Base-by-base conservation (phyloP, 1,284 basidiomycete species). In the Xerocomus nothofagi region DNA sequence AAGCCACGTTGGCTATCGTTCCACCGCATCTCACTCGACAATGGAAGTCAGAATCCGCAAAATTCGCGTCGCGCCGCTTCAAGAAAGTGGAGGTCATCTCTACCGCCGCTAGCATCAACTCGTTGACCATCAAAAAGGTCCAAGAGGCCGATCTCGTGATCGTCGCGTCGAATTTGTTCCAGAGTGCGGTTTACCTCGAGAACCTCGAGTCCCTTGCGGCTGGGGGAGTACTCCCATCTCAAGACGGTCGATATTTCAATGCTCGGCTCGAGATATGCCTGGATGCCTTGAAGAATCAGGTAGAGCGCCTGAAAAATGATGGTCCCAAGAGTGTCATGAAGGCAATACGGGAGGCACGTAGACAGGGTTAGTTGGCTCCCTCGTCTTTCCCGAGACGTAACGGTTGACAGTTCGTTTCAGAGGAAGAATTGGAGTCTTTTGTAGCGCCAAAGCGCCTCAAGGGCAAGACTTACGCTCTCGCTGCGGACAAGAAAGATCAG, bases 11-110 rank as follows among this genome's bases (percentile, higher is more conserved):
- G 27, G 82, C 88, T 57, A 78, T 97, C 53, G 94, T 98, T 8
- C 94, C 94, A 15, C 85, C 91, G 2, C 94, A 98, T 70, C 74
- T 98, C 50, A 89, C 86, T 30, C 81, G 84, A 42, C 94, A 98
- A 65, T 98, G 94, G 95, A 80, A 82, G 18, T 88, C 84, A 12
- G 94, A 98, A 66, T 84, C 91, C 37, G 69, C 75, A 59, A 94
- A 95, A 66, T 98, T 98, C 71, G 81, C 82, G 2, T 77, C 78
- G 3, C 75, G 80, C 15, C 72, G 75, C 18, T 84, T 89, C 70
- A 82, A 82, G 34, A 74, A 66, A 10, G 75, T 89, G 32, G 77
- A 89, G 47, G 77, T 86, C 23, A 77, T 97, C 47, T 81, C 84
- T 17, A 87, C 82, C 2, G 85, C 87, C 39, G 66, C 78, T 3